phyloP scores from a whole-genome alignment of 441 rosid genomes.

The Macaranga tanarius region DNA sequence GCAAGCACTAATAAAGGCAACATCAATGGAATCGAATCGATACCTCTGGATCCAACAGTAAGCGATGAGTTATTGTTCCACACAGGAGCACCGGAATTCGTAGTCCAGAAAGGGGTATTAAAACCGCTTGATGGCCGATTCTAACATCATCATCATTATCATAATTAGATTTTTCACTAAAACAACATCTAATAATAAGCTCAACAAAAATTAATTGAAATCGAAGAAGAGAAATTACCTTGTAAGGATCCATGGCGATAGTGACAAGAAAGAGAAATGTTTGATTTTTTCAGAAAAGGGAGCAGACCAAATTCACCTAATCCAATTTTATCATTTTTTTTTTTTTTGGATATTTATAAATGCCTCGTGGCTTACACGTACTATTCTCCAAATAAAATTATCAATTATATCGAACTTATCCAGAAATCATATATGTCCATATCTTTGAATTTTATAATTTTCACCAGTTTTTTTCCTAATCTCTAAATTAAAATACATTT shows the following conservation, averaged over 20 bases:
- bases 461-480: too few relatives aligned
- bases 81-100: conserved; percentile 87
- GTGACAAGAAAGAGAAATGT: background rate
- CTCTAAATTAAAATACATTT: too few relatives aligned
- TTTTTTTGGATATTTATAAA: too few relatives aligned
- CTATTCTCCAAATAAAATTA: too few relatives aligned
- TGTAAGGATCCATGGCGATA: conserved; percentile 71
- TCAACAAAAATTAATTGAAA: background rate
- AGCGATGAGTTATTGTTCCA: conserved; percentile 83
- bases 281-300: too few relatives aligned
- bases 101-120: conserved; percentile 71
- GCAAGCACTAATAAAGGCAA: background rate
- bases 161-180: background rate
- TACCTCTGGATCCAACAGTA: conserved; percentile 95
- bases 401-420: too few relatives aligned
- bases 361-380: too few relatives aligned
- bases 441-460: too few relatives aligned
- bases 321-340: too few relatives aligned
- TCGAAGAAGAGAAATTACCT: conserved; percentile 33
- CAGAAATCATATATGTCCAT: too few relatives aligned
- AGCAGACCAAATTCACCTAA: too few relatives aligned
- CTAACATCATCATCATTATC: conserved; percentile 41
- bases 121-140: conserved; percentile 77
- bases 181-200: background rate
- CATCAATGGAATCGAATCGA: background rate